Evolutionary conservation across 805 yeast species (phyloP).

Genomic region (Isabelozyma gotoi): DNA sequence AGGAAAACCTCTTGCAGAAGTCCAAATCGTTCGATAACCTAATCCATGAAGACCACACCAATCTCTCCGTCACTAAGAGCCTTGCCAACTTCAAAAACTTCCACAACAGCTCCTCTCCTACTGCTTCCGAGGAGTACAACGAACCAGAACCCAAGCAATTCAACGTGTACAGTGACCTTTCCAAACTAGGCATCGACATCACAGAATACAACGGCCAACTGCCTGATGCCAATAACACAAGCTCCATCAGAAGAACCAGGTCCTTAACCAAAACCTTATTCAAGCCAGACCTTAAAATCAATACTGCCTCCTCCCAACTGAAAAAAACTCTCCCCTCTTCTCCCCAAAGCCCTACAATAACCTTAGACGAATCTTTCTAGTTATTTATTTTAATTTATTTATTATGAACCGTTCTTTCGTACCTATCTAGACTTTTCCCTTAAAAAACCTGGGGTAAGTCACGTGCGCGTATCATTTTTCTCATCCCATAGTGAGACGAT

Average conservation of each 20-base stretch:
- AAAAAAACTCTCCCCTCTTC: background rate
- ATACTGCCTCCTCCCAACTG: constrained; percentile 11
- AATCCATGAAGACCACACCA: constrained; percentile 11
- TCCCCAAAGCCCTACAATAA: constrained; percentile 35
- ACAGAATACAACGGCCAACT: constrained; percentile 13
- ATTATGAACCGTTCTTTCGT: too few relatives aligned
- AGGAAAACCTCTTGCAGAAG: constrained; percentile 36
- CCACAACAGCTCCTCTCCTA: constrained; percentile 10
- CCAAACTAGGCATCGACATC: constrained; percentile 32
- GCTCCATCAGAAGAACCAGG: constrained; percentile 14
- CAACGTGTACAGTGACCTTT: constrained; percentile 25
- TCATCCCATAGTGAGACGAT: background rate
- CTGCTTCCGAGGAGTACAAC: constrained; percentile 16
- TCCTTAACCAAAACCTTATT: constrained; percentile 38
- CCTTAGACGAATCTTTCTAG: constrained; percentile 34
- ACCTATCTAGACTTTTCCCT: too few relatives aligned
- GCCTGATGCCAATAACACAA: constrained; percentile 9
- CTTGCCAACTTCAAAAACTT: constrained; percentile 24
- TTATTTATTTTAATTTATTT: background rate
- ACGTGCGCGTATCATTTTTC: background rate
- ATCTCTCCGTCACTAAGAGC: constrained; percentile 17
- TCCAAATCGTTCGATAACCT: constrained; percentile 30
- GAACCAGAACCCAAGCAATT: constrained; percentile 38
- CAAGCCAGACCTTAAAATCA: constrained; percentile 27
- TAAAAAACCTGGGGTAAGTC: background rate